These are phyloP conservation scores for Aspergillus bridgeri DNA, from an alignment of 495 filamentous ascomycete genomes.

Conservation along the genomic window DNA sequence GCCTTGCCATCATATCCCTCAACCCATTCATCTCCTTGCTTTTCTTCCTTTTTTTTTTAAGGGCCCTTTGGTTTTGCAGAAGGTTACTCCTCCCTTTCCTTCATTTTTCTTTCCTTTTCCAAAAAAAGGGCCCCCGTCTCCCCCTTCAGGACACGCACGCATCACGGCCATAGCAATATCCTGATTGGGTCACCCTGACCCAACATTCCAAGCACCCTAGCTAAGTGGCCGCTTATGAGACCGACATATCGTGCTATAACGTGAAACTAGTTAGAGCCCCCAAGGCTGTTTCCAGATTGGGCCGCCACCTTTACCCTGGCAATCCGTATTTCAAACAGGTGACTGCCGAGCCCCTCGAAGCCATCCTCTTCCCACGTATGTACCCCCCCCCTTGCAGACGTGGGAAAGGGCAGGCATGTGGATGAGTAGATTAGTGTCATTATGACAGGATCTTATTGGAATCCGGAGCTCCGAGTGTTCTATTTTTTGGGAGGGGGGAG, in stretches of 20 bases:
- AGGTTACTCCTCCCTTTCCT: neutral
- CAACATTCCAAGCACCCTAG: conserved; percentile 5
- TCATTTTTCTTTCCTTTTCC: neutral
- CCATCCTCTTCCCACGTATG: too few species aligned
- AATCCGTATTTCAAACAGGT: neutral
- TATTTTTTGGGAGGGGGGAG: too few species aligned
- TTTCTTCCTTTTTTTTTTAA: conserved; percentile 6
- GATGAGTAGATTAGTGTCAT: neutral
- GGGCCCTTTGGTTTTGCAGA: too few species aligned
- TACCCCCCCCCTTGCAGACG: neutral
- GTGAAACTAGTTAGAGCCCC: conserved; percentile 4
- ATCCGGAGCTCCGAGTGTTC: neutral
- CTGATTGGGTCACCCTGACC: neutral
- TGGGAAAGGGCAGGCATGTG: too few species aligned
- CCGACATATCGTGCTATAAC: conserved; percentile 1
- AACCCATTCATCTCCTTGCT: neutral
- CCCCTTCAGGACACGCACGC: too few species aligned
- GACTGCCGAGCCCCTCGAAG: too few species aligned
- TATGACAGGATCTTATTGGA: neutral
- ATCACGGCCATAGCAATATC: too few species aligned
- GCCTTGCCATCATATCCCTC: conserved; percentile 3
- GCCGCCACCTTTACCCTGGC: neutral
- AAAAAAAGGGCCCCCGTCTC: neutral
- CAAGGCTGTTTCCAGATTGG: conserved; percentile 6
- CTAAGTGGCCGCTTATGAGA: conserved; percentile 1